Evolutionary conservation across 208 protist species (phyloP), one percentile per base, ranked within the genome.

Genomic region (Trypanosoma rangeli): DNA sequence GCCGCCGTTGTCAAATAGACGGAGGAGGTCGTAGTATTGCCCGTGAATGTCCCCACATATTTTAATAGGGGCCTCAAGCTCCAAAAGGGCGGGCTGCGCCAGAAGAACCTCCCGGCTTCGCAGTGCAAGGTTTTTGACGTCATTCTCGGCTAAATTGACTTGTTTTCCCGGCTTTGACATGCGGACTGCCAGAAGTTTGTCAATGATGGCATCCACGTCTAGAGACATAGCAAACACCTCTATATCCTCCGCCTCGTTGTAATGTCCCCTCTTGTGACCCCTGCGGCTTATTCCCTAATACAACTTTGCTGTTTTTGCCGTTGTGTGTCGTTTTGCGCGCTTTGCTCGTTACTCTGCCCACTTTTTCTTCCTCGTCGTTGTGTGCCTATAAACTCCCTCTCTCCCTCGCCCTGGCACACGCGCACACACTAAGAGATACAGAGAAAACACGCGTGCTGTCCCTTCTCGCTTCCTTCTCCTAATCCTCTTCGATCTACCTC

Each of bases 11-110:
- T 99, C 98, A 74, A 99, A 99, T 5, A 99, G 85, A n/a, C 99
- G 86, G 28, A 99, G 89, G 46, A 99, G 90, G 84, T 99, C 99
- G 74, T 98, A 99, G 79, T 99, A 99, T 86, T 99, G 98, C 9
- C 99, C 99, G 73, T 99, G 98, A 49, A 99, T 98, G 80, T 99
- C 99, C 22, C 99, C 94, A 67, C 92, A 97, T 48, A 98, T 94
- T 78, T 95, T 98, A 64, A 98, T 95, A 20, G 94, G 94, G 12
- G 92, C 94, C 76, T 97, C 91, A 13, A 98, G 85, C 68, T 97
- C 92, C 20, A 98, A 62, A 24, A 98, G 75, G 15, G 87, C 68
- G 20, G 90, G 88, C 76, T 98, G 91, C 16, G 84, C 64, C 29
- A 97, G 83, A 35, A 98, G 84, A 72, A 96, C 87, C 74, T 97